Evolutionary conservation across 2,329 filamentous ascomycete genomes (phyloP), one percentile per base, ranked within the genome.

Genomic region (Fonsecaea erecta): DNA sequence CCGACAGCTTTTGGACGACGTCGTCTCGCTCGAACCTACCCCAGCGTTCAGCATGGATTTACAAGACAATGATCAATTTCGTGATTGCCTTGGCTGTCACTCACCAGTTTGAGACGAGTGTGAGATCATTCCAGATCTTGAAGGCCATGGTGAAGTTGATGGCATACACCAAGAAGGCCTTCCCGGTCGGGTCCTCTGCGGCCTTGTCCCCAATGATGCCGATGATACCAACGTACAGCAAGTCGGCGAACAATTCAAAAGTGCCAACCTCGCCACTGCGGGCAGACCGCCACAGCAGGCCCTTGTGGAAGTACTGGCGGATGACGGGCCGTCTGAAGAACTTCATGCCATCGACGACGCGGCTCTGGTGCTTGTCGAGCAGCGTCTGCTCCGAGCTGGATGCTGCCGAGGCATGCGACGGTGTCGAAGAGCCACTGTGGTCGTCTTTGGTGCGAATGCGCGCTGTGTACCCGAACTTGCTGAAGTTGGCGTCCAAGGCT

Each of bases 231-330:
- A 60, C 56, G 32, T 60, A 60, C 12, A 60, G 56, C 43, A 88
- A 78, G 71, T 89, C 87, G 12, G 88, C 82, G 70, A 89, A 89
- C 1, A 90, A 81, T 73, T 89, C 87, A 71, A 88, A 88, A 16
- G 81, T 83, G 68, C 85, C 85, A 5, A 89, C 85, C 74, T 88
- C 82, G n/a, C 86, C 85, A 26, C 80, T 77, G 52, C 84, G 82
- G 5, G 80, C 81, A 1, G 85, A 83, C 57, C 87, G 80, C 87
- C 86, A 60, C 43, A 60, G 14, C 40, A 60, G 40, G 43, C 56
- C 56, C 43, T 60, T 60, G 56, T 60, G 56, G 56, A 60, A 60
- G n/a, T 60, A 60, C 28, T 60, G 56, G n/a, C 56, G 56, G 24
- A 60, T 60, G 7, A 60, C 26, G 7, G 56, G 56, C 12, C 56